Conservation (phyloP, 2,329 filamentous ascomycete genomes). For the Cladosporium colombiae region DNA sequence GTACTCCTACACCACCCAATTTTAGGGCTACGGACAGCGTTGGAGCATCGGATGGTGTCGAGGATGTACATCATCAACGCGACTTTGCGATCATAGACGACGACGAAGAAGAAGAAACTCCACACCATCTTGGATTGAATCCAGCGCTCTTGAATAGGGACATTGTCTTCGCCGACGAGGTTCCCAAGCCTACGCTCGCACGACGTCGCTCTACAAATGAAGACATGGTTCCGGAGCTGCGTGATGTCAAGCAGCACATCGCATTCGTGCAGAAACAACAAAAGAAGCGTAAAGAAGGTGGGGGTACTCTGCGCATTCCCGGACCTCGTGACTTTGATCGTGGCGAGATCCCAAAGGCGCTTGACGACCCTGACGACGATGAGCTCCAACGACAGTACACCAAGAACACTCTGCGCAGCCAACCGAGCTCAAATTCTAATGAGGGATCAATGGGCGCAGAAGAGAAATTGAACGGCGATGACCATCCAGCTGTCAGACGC, state of each 20-base stretch:
- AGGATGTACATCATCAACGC: not conserved
- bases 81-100: conserved; percentile 12
- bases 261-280: conserved; percentile 84
- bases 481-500: conserved; percentile 44
- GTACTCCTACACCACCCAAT: conserved; percentile 12
- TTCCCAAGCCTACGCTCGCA: conserved; percentile 40
- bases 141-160: conserved; percentile 40
- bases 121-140: conserved; percentile 32
- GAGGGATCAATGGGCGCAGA: conserved; percentile 26
- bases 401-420: conserved; percentile 27
- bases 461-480: conserved; percentile 39
- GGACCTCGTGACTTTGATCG: conserved; percentile 87
- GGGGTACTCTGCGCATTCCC: conserved; percentile 79
- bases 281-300: conserved; percentile 61
- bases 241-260: conserved; percentile 68
- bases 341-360: conserved; percentile 68
- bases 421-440: conserved; percentile 24
- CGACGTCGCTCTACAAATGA: conserved; percentile 42
- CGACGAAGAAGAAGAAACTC: conserved; percentile 23
- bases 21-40: conserved; percentile 9
- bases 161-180: conserved; percentile 70
- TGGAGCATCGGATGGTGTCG: not conserved
- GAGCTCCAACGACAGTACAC: conserved; percentile 32
- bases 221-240: conserved; percentile 56
- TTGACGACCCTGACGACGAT: conserved; percentile 51